Evolutionary conservation across 768 basidiomycete species (phyloP).

Genomic region (Tulasnella sp.): DNA sequence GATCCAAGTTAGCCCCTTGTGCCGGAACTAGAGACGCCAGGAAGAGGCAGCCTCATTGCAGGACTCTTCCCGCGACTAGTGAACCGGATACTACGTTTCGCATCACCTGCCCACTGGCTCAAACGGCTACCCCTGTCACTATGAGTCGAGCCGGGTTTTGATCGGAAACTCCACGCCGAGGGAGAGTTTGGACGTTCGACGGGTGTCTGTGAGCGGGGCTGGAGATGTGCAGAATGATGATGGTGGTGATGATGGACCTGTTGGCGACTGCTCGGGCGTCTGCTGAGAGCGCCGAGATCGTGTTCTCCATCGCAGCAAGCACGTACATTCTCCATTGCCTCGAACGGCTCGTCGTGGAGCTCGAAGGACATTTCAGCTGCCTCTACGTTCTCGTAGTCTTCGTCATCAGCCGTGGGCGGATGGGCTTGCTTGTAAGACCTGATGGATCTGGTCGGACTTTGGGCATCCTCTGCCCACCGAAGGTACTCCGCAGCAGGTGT

Average conservation of each 20-base stretch:
- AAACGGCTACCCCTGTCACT: conserved; percentile 12
- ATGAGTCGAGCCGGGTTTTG: conserved; percentile 5
- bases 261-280: conserved; percentile 31
- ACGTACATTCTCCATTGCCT: conserved; percentile 90
- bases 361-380: conserved; percentile 68
- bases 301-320: conserved; percentile 84
- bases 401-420: conserved; percentile 22
- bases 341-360: conserved; percentile 69
- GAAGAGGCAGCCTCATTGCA: background rate
- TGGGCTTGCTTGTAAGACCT: conserved; percentile 26
- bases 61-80: conserved; percentile 13
- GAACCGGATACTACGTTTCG: conserved; percentile 14
- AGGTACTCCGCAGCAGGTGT: conserved; percentile 90
- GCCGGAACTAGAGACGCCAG: background rate
- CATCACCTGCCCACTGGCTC: conserved; percentile 9
- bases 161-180: conserved; percentile 12
- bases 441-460: conserved; percentile 63
- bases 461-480: conserved; percentile 66
- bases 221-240: background rate
- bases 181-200: conserved; percentile 12
- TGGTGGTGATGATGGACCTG: conserved; percentile 53
- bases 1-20: background rate
- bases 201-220: conserved; percentile 8
- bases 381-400: conserved; percentile 34
- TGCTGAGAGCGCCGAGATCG: conserved; percentile 52